Base-by-base conservation (phyloP, 768 basidiomycete species). In the Suillus subluteus region DNA sequence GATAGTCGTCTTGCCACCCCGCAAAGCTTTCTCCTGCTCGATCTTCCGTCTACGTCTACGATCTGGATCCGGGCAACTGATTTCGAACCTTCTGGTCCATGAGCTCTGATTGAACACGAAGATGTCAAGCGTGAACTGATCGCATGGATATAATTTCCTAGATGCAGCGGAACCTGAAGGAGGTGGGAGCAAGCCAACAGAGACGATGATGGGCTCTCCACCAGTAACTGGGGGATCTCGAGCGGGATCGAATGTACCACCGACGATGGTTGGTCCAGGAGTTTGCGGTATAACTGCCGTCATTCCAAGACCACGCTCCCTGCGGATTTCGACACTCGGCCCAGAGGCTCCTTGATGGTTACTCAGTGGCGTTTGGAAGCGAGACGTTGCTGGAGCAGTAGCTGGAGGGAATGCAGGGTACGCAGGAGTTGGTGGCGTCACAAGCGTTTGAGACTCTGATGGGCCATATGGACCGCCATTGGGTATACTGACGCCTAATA, bases 61-160 rank as follows among this genome's bases (percentile, higher is more conserved):
- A 65, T 85, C 75, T 40, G 81, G 79, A 70, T 88, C 84, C 2
- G 90, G 89, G 75, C 85, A 90, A 38, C 85, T 88, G 44, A 95
- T 83, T 76, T 94, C 92, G 69, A 95, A 92, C 69, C 91, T 76
- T 66, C 93, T 83, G 62, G 88, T 88, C 88, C 91, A 88, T 54
- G 85, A 80, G 55, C 87, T 89, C 77, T 89, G 90, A 72, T 95
- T 96, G 71, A 90, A 95, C 64, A 95, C 92, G 71, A 96, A 95
- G 3, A 95, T 89, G 67, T 96, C 94, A 71, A 96, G 76, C 62
- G 88, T 89, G 74, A 96, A 96, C 61, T 84, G 80, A 70, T 92
- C 88, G 35, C 91, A 80, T 21, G 91, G 91, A 68, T 87, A 90
- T 72, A 95, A 88, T 78, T 81, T 87, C 67, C 78, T 83, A 3